Percentiles rank a stretch among this genome's conserved stretches.
Conservation (phyloP, 2,329 filamentous ascomycete genomes). For the Helicocarpus griseus region DNA sequence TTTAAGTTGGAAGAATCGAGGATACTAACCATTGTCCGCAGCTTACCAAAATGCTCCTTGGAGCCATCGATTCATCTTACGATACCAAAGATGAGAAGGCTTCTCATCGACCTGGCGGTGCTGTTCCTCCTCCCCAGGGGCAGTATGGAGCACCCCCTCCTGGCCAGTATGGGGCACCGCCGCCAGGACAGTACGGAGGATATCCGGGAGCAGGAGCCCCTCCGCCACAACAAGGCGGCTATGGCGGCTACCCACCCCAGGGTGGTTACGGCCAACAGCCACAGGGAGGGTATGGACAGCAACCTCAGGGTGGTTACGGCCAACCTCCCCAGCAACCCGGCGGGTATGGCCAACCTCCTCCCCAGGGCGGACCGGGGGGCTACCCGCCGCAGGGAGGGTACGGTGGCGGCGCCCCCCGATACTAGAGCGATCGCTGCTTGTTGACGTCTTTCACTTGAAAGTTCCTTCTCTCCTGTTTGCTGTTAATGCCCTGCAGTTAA, state of each 20-base stretch:
- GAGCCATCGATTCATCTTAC: slow-evolving; percentile 56
- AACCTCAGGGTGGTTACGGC: background rate
- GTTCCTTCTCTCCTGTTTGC: too few species aligned
- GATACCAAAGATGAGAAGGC: slow-evolving; percentile 56
- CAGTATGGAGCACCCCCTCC: slow-evolving; percentile 27
- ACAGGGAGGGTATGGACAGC: background rate
- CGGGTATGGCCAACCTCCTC: slow-evolving; percentile 12
- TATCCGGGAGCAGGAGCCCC: slow-evolving; percentile 22
- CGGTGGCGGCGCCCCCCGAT: too few species aligned
- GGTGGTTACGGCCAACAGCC: slow-evolving; percentile 5
- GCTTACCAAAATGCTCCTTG: slow-evolving; percentile 57
- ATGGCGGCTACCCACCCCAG: slow-evolving; percentile 9
- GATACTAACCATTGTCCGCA: slow-evolving; percentile 16
- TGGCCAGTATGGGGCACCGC: slow-evolving; percentile 16
- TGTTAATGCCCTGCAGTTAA: too few species aligned
- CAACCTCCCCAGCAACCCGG: slow-evolving; percentile 7
- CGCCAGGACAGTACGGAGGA: slow-evolving; percentile 11
- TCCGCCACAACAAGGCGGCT: slow-evolving; percentile 15
- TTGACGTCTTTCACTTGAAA: background rate
- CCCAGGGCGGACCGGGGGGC: background rate
- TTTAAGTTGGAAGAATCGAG: background rate
- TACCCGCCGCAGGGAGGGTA: background rate
- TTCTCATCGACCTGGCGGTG: slow-evolving; percentile 24
- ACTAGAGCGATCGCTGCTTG: background rate
- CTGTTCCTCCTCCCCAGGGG: slow-evolving; percentile 17